Evolutionary conservation across 352 stramenopile species (phyloP).

Genomic region (Pythium aphanidermatum): DNA sequence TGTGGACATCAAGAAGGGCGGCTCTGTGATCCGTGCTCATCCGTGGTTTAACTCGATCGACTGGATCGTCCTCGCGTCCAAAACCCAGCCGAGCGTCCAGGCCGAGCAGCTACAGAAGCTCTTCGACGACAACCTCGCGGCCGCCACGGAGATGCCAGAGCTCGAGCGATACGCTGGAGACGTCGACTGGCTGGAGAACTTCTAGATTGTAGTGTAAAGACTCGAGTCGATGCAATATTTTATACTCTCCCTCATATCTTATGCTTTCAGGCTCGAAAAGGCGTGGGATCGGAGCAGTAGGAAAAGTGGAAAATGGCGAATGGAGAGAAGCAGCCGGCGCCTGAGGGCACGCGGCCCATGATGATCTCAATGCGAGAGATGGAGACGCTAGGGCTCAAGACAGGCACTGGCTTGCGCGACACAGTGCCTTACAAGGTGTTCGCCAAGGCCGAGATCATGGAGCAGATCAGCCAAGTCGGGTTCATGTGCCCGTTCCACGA

Average conservation of each 20-base stretch:
- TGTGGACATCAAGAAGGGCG: conserved; percentile 71
- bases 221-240: conserved; percentile 1
- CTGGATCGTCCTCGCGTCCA: conserved; percentile 72
- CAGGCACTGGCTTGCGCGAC: conserved; percentile 64
- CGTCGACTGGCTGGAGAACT: conserved; percentile 76
- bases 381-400: conserved; percentile 76
- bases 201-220: conserved; percentile 25
- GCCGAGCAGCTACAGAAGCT: conserved; percentile 43
- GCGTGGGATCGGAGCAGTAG: too few species aligned
- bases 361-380: conserved; percentile 87
- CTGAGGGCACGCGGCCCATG: conserved; percentile 65
- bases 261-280: not conserved
- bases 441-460: conserved; percentile 55
- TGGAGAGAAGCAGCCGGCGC: conserved; percentile 33
- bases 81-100: conserved; percentile 45
- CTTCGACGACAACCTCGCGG: conserved; percentile 48
- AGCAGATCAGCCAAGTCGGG: conserved; percentile 68
- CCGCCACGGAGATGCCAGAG: conserved; percentile 39
- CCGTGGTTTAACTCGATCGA: conserved; percentile 76
- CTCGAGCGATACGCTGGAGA: conserved; percentile 57
- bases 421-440: conserved; percentile 71
- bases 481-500: conserved; percentile 84
- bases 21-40: conserved; percentile 73
- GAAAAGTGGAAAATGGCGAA: too few species aligned
- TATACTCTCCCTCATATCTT: conserved; percentile 4